Evolutionary conservation across 2,329 filamentous ascomycete genomes (phyloP), one percentile per base, ranked within the genome.

Genomic region (Talaromyces sp.): DNA sequence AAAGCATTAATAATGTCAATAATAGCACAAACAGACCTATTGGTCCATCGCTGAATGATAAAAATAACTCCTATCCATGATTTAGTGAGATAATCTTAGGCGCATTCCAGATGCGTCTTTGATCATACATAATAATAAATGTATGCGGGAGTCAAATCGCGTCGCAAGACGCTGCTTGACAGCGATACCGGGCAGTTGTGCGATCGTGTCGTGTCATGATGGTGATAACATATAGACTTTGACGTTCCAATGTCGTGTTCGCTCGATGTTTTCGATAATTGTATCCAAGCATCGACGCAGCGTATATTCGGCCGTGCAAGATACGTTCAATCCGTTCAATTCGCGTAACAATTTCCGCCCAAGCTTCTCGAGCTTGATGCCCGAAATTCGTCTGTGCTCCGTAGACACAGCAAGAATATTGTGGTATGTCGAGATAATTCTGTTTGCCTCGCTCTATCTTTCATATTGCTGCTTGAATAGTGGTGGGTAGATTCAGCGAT

Each of bases 401-500:
- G 28, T 15, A 48, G 45, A 17, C 45, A 35, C n/a, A 46, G 9
- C 28, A 28, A 21, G 19, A 46, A 19, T 31, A 13, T 17, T 31
- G 17, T 48, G 45, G 11, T 35, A n/a, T n/a, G 28, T 9, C 17
- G 25, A 28, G 25, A 28, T 28, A 28, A 28, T 7, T 28, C 25
- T 28, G 25, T 28, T n/a, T 28, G 25, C 25, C 25, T 28, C 25
- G 25, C 3, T 28, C 25, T 28, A 4, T 28, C 7, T 39, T 5
- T 39, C 4, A 39, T 5, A 39, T 3, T 39, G 10, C 10, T 39
- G 25, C 25, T 28, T 28, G 25, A 10, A 33, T 33, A 13, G 28
- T 43, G 19, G 37, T 40, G 3, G 8, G 13, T 21, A 22, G 28
- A 62, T 35, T 77, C 73, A 76, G 41, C 68, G 66, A 21, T 68